Base-by-base conservation (phyloP, 2,329 filamentous ascomycete genomes). In the Alternaria postmessia region DNA sequence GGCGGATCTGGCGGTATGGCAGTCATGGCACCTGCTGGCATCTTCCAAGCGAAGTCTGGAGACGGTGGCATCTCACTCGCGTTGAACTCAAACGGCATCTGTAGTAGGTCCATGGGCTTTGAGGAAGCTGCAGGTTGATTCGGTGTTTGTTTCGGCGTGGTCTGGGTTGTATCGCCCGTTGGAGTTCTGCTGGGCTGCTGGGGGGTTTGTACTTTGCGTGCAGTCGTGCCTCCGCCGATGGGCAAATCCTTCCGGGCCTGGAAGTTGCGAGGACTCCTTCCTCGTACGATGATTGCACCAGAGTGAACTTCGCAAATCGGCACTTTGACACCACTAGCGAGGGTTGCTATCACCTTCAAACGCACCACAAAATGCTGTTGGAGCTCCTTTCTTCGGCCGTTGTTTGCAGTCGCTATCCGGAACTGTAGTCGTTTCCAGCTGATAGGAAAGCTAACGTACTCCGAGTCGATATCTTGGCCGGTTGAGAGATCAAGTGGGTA, bases 321-420 rank as follows among this genome's bases (percentile, higher is more conserved):
- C 34, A 93, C 86, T 78, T 94, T 96, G 34, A 85, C 86, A n/a
- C 93, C 93, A 62, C 92, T 95, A 1, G 92, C 87, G 51, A 98
- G 81, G 0, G 92, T 95, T 16, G 90, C 94, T 65, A 94, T 84
- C 9, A 97, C 89, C 78, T 94, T 96, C 52, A 98, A 82, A 64
- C 93, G 90, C 59, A 98, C 85, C 11, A 96, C 89, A 78, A 98
- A 98, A 80, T 98, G 94, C 75, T 98, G 94, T 76, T 98, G 94
- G 46, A 98, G 86, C 77, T 98, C 94, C 81, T 97, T 96, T 64
- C 94, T 86, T 61, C 94, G 88, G 11, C 94, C 94, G 76, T 98
- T 98, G 81, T 98, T 98, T 57, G 94, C 94, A 8, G 94, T 98
- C 18, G 94, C 94, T 77, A 94, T 96, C 70, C 94, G 87, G 75